These are phyloP conservation scores for Trematosphaeria pertusa DNA, from an alignment of 2,329 filamentous ascomycete species.

Conservation along the genomic window DNA sequence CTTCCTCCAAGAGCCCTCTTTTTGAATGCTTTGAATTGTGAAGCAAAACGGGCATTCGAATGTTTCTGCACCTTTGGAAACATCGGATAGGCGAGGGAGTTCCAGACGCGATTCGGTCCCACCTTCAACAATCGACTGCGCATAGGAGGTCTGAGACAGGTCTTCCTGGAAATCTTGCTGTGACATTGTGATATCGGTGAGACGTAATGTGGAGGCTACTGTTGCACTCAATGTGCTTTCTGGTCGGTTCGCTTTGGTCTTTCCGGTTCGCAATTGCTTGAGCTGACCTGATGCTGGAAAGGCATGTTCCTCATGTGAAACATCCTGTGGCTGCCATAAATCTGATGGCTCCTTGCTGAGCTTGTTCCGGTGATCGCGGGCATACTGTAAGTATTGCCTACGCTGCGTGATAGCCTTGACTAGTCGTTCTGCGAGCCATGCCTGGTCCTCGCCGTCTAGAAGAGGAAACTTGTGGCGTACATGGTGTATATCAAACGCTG, in stretches of 20 bases:
- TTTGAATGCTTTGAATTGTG: constrained; percentile 17
- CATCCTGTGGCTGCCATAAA: constrained; percentile 3
- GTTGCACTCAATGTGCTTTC: constrained; percentile 20
- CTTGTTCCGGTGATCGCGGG: constrained; percentile 23
- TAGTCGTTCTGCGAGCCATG: constrained; percentile 26
- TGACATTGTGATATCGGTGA: constrained; percentile 1
- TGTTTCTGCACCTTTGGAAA: constrained; percentile 9
- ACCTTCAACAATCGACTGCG: constrained; percentile 14
- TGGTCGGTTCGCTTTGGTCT: constrained; percentile 3
- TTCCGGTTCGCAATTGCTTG: too few relatives aligned
- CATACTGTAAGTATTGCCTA: constrained; percentile 29
- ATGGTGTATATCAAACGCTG: constrained; percentile 26
- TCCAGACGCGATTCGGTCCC: constrained; percentile 1
- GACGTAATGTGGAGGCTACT: constrained; percentile 22
- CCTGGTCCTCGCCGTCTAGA: constrained; percentile 13
- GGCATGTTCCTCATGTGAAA: too few relatives aligned
- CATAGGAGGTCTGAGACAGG: constrained; percentile 21
- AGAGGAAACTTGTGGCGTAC: constrained; percentile 30
- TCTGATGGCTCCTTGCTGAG: constrained; percentile 9
- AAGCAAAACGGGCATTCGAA: constrained; percentile 35
- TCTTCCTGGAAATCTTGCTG: constrained; percentile 17
- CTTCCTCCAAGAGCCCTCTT: constrained; percentile 14
- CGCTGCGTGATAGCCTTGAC: constrained; percentile 31
- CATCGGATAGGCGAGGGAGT: constrained; percentile 8
- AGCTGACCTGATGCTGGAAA: too few relatives aligned